Evolutionary conservation across 1,284 basidiomycete species (phyloP).

Genomic region (Leccinum pachyderme): DNA sequence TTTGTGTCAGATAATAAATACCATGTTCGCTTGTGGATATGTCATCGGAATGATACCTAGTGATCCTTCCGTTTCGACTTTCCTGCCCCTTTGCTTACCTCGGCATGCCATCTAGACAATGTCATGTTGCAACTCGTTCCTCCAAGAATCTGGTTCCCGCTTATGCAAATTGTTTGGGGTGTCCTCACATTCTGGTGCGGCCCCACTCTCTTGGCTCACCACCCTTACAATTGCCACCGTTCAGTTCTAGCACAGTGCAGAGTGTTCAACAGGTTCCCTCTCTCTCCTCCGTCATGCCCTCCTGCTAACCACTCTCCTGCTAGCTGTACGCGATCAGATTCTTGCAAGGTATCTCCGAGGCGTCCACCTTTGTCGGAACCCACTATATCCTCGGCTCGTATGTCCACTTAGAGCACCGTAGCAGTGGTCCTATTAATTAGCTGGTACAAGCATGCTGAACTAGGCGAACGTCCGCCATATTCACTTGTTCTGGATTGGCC

Average conservation of each 20-base stretch:
- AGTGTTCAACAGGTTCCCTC: constrained; percentile 52
- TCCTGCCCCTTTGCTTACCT: background rate
- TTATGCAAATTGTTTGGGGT: constrained; percentile 66
- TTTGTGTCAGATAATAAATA: constrained; percentile 56
- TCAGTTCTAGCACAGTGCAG: constrained; percentile 54
- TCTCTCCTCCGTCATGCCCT: background rate
- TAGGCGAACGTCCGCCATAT: constrained; percentile 71
- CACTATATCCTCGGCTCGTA: constrained; percentile 72
- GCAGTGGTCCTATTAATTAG: constrained; percentile 30
- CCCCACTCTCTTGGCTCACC: constrained; percentile 3
- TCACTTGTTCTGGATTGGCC: constrained; percentile 63
- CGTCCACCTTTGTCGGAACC: constrained; percentile 73
- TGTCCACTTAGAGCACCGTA: constrained; percentile 18
- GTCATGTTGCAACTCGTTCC: constrained; percentile 59
- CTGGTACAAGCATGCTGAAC: constrained; percentile 69
- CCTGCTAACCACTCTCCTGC: constrained; percentile 14
- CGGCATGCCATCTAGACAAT: constrained; percentile 44
- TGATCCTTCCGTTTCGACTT: constrained; percentile 21
- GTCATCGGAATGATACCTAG: constrained; percentile 73
- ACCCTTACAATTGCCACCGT: background rate
- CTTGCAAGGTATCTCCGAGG: constrained; percentile 71
- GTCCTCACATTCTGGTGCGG: constrained; percentile 59
- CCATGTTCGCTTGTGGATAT: constrained; percentile 71
- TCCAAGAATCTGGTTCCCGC: constrained; percentile 64
- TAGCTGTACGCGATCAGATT: constrained; percentile 73